Evolutionary conservation across 83 land plant genomes (phyloP), one percentile per base, ranked within the genome.

Genomic region (Isoetes engelmannii): DNA sequence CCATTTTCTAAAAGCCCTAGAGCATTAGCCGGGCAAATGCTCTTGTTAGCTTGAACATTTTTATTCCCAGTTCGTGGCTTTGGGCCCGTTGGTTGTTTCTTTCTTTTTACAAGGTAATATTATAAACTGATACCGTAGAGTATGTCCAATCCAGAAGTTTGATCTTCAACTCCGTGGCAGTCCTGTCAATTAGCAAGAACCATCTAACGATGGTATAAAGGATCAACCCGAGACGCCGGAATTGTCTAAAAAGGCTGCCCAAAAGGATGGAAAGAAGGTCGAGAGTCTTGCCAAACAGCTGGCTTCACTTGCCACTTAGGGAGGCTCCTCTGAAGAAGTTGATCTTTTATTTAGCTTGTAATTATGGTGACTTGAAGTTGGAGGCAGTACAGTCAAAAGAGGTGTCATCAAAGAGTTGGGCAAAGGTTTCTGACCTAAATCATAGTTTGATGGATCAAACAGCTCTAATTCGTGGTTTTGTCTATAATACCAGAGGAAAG

Each of bases 361-460:
- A 83, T 64, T 92, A 92, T 66, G 98, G 98, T 43, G 95, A 92
- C 45, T 73, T 85, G 13, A 73, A 83, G 0, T 20, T 89, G 51
- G 58, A 45, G 6, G 79, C 74, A 18, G 58, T 92, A 44, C 89
- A 89, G 51, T 89, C 96, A 7, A 78, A 71, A 47, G 81, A 61
- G 4, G 63, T 78, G 43, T 60, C 69, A 44, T 85, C 84, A 19
- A 75, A 81, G 13, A 61, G 19, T n/a, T 89, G 98, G 98, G 82
- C 86, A 4, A 75, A 71, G 18, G 77, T 92, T 1, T 49, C 72
- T 21, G 47, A 7, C 1, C 58, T 91, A 68, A 61, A 28, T 3
- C 54, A 47, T 37, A 82, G 51, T 21, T n/a, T 86, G 57, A 65
- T 74, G 71, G 92, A 71, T 53, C 20, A 69, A 76, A 48, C 48